These are phyloP conservation scores for Abortiporus biennis DNA, from an alignment of 1,284 basidiomycete species.

Conservation along the genomic window DNA sequence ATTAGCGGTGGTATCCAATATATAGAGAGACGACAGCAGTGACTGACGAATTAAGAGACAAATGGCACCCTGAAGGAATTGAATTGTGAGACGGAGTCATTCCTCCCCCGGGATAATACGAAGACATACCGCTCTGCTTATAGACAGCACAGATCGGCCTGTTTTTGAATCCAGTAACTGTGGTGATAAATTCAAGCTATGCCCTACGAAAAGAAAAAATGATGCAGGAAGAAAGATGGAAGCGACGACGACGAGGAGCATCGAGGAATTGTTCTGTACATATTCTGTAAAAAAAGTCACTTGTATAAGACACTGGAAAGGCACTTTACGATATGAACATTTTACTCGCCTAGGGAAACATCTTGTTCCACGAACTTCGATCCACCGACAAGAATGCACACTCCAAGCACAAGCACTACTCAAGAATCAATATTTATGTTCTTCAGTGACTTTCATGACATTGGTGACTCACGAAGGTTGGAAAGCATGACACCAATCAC, in stretches of 20 bases:
- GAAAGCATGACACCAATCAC: neutral
- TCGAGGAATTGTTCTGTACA: neutral
- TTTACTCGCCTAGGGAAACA: neutral
- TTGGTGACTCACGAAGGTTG: neutral
- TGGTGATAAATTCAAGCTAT: too few species aligned
- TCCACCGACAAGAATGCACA: neutral
- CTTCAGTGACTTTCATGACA: neutral
- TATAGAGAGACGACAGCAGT: neutral
- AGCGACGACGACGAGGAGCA: neutral
- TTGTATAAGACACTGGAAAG: neutral
- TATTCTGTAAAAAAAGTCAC: neutral
- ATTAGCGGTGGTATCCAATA: neutral
- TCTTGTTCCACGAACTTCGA: neutral
- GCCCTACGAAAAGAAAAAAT: neutral
- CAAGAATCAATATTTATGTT: neutral
- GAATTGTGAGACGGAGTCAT: neutral
- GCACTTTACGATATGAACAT: neutral
- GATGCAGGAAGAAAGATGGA: neutral
- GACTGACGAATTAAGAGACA: neutral
- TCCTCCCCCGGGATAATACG: neutral
- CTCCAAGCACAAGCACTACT: neutral
- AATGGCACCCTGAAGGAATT: neutral
- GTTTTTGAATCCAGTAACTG: neutral
- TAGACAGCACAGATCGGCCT: neutral
- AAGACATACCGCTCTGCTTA: neutral